phyloP scores from a whole-genome alignment of 2,329 filamentous ascomycete genomes.

The Leptographium procerum region DNA sequence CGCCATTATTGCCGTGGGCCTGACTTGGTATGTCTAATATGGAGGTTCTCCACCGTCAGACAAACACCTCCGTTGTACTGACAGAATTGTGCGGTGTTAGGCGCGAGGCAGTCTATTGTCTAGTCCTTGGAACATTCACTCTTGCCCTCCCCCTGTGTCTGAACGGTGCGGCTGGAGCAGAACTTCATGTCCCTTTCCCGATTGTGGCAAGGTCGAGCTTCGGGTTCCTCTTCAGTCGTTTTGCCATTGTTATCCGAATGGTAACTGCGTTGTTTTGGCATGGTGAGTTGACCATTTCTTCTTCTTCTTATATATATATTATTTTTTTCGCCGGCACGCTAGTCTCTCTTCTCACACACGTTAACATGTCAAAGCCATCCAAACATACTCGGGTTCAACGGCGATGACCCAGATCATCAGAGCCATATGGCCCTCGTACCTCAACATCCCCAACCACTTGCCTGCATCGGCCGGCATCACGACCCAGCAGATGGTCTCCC shows the following conservation, averaged over 20 bases:
- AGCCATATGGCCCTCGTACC: constrained; percentile 29
- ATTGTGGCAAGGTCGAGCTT: constrained; percentile 13
- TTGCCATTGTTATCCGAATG: constrained; percentile 20
- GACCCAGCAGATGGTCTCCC: constrained; percentile 37
- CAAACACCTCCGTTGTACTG: background rate
- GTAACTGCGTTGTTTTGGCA: constrained; percentile 24
- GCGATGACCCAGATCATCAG: constrained; percentile 22
- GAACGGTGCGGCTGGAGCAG: constrained; percentile 33
- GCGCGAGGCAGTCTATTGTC: constrained; percentile 35
- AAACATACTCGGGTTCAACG: constrained; percentile 21
- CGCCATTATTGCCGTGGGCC: constrained; percentile 32
- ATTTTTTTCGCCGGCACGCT: background rate
- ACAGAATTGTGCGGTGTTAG: background rate
- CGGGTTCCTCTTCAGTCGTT: constrained; percentile 19
- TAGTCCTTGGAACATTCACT: constrained; percentile 45
- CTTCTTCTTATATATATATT: too few relatives aligned
- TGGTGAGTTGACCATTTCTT: constrained; percentile 6
- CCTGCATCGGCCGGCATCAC: constrained; percentile 31
- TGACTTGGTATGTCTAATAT: constrained; percentile 24
- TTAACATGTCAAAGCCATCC: constrained; percentile 12
- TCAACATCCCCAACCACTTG: constrained; percentile 28
- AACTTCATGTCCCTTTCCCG: constrained; percentile 33
- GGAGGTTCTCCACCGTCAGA: background rate
- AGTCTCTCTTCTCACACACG: background rate
- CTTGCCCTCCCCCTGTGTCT: constrained; percentile 40